Base-by-base conservation (phyloP, 352 stramenopile genomes). In the Phytophthora meadii region DNA sequence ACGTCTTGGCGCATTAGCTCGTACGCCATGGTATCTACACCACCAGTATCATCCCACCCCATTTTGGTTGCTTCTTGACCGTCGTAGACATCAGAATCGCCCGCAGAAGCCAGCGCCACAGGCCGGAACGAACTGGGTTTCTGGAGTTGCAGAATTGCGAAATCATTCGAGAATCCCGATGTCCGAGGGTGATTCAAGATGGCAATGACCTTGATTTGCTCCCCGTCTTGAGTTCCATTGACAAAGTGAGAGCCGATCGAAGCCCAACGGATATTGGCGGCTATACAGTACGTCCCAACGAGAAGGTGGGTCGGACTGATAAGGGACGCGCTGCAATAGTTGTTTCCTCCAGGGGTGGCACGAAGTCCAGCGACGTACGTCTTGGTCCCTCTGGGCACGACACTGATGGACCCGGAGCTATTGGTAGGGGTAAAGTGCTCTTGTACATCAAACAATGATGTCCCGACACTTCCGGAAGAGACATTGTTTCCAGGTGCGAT, bases 1-100 rank as follows among this genome's bases (percentile, higher is more conserved):
- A 88, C 72, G 2, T 81, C 49, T 4, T 76, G 74, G 10, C 63
- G 62, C 15, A 57, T 52, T 22, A 89, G 48, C 5, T 76, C 72
- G 25, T 50, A 36, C 0, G 68, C 62, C n/a, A 58, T 36, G 5
- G 30, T 17, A 3, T 28, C 54, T 19, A 22, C 40, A 19, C 67
- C 73, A 10, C 40, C 66, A 14, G 58, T 77, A 42, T 66, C 44
- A 41, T 70, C 59, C 64, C 72, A 80, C 2, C 72, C 72, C 41
- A 77, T 60, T 25, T 74, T 68, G 0, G 54, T 61, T 5, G 66
- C 58, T n/a, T 27, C 42, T 5, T 70, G 65, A 19, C 63, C 74
- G 5, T 66, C 58, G 1, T 77, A 57, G 39, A 68, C 55, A 24
- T 65, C 64, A 10, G 62, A 64, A 39, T 70, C 71, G 15, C 75